These are phyloP conservation scores for Rhizoclosmatium globosum DNA, from an alignment of 192 early-diverging fungal genomes.

Conservation along the genomic window DNA sequence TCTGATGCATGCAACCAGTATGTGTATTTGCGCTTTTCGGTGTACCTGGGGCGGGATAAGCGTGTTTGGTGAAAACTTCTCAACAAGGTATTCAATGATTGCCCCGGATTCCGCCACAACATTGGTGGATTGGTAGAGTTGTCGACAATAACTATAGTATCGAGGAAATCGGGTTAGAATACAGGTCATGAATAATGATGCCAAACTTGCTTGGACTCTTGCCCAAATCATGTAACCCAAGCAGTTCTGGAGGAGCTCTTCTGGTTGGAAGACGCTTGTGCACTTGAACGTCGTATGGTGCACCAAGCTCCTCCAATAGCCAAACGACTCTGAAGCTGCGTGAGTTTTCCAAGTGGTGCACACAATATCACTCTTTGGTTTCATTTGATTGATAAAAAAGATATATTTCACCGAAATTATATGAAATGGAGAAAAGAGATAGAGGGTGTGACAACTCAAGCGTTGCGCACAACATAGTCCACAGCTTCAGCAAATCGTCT, in stretches of 20 bases:
- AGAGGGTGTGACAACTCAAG: not conserved
- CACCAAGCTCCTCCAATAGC: not conserved
- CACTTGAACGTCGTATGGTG: not conserved
- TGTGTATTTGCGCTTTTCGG: not conserved
- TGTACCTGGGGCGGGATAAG: not conserved
- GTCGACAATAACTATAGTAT: not conserved
- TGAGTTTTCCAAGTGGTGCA: not conserved
- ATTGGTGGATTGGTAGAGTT: not conserved
- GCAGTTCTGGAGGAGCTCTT: not conserved
- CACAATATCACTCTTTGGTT: not conserved
- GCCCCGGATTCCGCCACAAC: not conserved
- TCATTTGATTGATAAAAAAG: not conserved
- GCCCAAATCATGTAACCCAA: not conserved
- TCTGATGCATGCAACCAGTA: not conserved
- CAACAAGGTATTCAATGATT: not conserved
- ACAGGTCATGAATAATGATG: too few species aligned
- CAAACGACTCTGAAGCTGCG: not conserved
- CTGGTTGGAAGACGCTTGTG: not conserved
- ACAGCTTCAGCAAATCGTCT: constrained; percentile 89
- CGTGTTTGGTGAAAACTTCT: not conserved
- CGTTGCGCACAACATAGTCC: constrained; percentile 89
- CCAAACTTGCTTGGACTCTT: not conserved
- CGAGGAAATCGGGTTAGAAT: too few species aligned
- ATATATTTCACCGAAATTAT: too few species aligned
- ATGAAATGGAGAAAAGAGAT: too few species aligned